These are phyloP conservation scores for Vickermania ingenoplastis DNA, from an alignment of 208 protist genomes.

Conservation along the genomic window DNA sequence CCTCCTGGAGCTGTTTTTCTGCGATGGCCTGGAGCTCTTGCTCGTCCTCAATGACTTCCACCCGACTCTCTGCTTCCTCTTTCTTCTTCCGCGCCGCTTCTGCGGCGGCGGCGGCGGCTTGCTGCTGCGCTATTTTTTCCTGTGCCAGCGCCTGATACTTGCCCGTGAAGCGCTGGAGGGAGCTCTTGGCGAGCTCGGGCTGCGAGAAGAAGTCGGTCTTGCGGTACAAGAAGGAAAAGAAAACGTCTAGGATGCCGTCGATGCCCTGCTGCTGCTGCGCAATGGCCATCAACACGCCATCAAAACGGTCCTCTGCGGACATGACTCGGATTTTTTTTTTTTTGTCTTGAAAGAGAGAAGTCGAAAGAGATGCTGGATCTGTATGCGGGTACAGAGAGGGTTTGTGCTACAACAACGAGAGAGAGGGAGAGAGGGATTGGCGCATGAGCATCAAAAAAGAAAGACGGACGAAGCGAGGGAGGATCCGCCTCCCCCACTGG, in stretches of 20 bases:
- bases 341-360: constrained; percentile 19
- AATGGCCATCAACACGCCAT: constrained; percentile 84
- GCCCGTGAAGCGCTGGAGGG: constrained; percentile 41
- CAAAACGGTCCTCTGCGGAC: constrained; percentile 47
- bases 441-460: too few species aligned
- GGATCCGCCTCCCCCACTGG: too few species aligned
- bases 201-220: constrained; percentile 93
- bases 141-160: constrained; percentile 49
- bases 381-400: neutral
- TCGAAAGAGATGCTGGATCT: neutral
- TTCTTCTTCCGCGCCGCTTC: constrained; percentile 14
- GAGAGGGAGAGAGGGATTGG: too few species aligned
- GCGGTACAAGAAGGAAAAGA: constrained; percentile 87
- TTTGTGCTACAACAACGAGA: too few species aligned
- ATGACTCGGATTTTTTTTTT: neutral
- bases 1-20: constrained; percentile 27
- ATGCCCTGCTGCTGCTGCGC: constrained; percentile 88
- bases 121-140: constrained; percentile 23
- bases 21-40: constrained; percentile 27
- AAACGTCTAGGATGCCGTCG: constrained; percentile 84
- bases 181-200: constrained; percentile 41
- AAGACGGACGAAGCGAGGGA: too few species aligned
- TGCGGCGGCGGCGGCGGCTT: constrained; percentile 8
- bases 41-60: constrained; percentile 77
- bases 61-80: constrained; percentile 31